Base-by-base conservation (phyloP, 1,139 yeast genomes). In the Nematodospora anomalae region DNA sequence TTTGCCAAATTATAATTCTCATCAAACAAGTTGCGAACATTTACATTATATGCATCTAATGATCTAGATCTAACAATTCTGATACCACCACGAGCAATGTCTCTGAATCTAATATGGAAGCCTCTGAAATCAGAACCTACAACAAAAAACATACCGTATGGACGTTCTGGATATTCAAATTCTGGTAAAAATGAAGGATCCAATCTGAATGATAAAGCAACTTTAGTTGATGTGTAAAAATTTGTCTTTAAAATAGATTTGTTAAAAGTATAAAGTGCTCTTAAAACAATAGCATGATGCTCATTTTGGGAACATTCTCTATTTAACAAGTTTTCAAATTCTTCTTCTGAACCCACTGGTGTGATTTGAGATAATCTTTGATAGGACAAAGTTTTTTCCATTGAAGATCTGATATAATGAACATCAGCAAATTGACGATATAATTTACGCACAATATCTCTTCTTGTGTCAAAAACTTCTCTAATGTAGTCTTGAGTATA, bases 41-140 rank as follows among this genome's bases (percentile, higher is more conserved):
- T 92, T 56, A 81, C 80, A 37, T 84, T 79, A 62, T 89, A 92
- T 32, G 90, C 90, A 64, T 92, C 97, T 43, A 72, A 67, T 35
- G 87, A 83, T 60, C 95, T 79, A 10, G 95, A 84, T 59, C 83
- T 83, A 53, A 92, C 98, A 57, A 92, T 86, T 66, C 98, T 81
- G 53, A 92, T 92, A 60, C 98, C 98, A 62, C 98, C 98, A 62
- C 98, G 80, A 24, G 98, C 95, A 54, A 92, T 90, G 63, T 92
- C 97, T 61, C 97, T 82, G 70, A 92, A 92, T 62, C 98, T 79
- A 49, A 92, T 83, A 61, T 92, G 98, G 83, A 92, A 92, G 23
- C 97, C 98, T 60, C 97, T 79, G 67, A 92, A 92, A 58, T 94
- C 97, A 50, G 90, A 86, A 45, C 98, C 98, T 43, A 92, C 96